Evolutionary conservation across 495 filamentous ascomycete species (phyloP).

Genomic region (Talaromyces proteolyticus): DNA sequence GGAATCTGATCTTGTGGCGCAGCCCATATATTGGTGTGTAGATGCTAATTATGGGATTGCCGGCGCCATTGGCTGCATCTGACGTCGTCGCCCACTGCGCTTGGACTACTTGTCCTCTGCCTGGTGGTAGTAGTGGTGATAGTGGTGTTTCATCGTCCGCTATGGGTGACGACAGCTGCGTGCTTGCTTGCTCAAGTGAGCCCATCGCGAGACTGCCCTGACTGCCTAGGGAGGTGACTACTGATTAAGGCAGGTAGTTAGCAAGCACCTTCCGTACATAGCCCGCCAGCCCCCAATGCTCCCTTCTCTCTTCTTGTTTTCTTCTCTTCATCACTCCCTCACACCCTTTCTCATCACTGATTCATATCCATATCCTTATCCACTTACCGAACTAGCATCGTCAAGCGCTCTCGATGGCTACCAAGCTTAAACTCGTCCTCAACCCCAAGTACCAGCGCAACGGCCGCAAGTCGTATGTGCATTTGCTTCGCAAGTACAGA

Average conservation of each 20-base stretch:
- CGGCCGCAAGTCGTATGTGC: conserved; percentile 69
- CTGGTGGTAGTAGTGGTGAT: too few relatives aligned
- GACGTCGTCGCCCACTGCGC: background rate
- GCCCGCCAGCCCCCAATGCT: background rate
- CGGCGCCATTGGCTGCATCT: background rate
- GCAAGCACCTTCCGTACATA: too few relatives aligned
- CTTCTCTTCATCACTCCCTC: background rate
- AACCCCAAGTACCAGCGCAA: conserved; percentile 61
- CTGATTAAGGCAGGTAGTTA: too few relatives aligned
- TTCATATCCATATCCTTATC: background rate
- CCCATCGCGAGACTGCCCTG: too few relatives aligned
- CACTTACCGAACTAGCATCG: background rate
- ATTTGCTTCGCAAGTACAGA: conserved; percentile 61
- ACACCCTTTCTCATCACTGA: background rate
- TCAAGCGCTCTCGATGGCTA: conserved; percentile 19
- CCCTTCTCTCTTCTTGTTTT: background rate
- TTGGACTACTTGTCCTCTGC: too few relatives aligned
- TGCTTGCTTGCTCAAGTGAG: too few relatives aligned
- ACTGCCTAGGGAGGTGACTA: too few relatives aligned
- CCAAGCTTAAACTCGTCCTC: conserved; percentile 38
- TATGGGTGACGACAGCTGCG: too few relatives aligned
- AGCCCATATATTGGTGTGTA: background rate
- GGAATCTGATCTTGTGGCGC: background rate
- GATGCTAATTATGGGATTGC: too few relatives aligned
- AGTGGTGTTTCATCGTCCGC: too few relatives aligned